These are phyloP conservation scores for Coccomyxa subellipsoidea DNA, from an alignment of 163 green algal species.

Conservation along the genomic window DNA sequence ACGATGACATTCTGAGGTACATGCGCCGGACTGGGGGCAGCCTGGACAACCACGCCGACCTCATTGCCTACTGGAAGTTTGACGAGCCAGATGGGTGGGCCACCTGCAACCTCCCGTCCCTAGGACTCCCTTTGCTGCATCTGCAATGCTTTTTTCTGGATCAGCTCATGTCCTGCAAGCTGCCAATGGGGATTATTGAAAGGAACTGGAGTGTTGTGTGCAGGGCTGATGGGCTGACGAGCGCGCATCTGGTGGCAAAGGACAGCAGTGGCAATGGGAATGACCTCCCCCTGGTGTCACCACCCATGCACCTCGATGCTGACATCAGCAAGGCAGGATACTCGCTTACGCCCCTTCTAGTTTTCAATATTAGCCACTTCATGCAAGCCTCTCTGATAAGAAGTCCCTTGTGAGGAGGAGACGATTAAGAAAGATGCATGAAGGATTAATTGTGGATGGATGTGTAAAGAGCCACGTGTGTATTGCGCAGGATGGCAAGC, in stretches of 20 bases:
- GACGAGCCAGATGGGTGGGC: constrained; percentile 66
- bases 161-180: no score
- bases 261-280: constrained; percentile 74
- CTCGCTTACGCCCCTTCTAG: no score
- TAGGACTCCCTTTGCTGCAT: no score
- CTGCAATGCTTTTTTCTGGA: no score
- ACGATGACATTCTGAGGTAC: constrained; percentile 70
- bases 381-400: no score
- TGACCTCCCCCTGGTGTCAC: constrained; percentile 59
- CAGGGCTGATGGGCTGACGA: background rate
- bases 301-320: constrained; percentile 28
- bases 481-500: background rate
- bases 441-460: no score
- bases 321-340: constrained; percentile 13
- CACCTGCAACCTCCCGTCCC: no score
- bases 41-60: constrained; percentile 43
- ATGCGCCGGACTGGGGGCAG: constrained; percentile 52
- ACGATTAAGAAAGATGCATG: no score
- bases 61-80: constrained; percentile 87
- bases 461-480: no score
- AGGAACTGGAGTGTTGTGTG: background rate
- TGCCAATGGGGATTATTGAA: no score
- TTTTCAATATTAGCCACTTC: no score
- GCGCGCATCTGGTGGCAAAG: constrained; percentile 42
- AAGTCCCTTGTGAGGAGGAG: no score